Percentiles rank a stretch among this genome's conserved stretches.
Evolutionary conservation across 306 rosid species (phyloP).

Genomic region (Chamaecrista fasciculata): DNA sequence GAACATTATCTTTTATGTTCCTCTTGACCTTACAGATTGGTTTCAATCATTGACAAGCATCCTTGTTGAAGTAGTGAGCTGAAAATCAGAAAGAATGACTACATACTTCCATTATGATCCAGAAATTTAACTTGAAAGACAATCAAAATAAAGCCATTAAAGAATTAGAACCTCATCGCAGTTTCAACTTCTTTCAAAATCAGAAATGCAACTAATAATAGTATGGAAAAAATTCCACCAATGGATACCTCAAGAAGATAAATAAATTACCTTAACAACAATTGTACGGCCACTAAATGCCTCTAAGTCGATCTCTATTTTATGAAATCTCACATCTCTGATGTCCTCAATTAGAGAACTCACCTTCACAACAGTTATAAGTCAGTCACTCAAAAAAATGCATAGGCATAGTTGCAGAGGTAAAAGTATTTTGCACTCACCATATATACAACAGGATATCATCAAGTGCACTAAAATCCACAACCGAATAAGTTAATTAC

Average conservation of each 20-base stretch:
- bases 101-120: background rate
- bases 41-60: background rate
- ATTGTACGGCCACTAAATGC: slow-evolving; percentile 81
- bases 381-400: slow-evolving; percentile 26
- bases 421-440: slow-evolving; percentile 52
- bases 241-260: background rate
- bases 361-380: slow-evolving; percentile 47
- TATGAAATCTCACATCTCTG: slow-evolving; percentile 88
- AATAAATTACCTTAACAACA: slow-evolving; percentile 75
- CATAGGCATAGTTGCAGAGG: slow-evolving; percentile 14
- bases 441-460: slow-evolving; percentile 76
- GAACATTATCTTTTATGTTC: background rate
- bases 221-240: background rate
- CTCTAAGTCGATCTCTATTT: slow-evolving; percentile 85
- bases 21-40: slow-evolving; percentile 18
- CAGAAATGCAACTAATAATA: background rate
- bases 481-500: slow-evolving; percentile 19
- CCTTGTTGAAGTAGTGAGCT: background rate
- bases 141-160: background rate
- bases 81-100: background rate
- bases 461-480: slow-evolving; percentile 66
- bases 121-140: slow-evolving; percentile 8
- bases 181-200: background rate
- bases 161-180: slow-evolving; percentile 1
- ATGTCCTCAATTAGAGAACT: slow-evolving; percentile 93